Base-by-base conservation (phyloP, 2,329 filamentous ascomycete species). In the Talaromyces sp. region DNA sequence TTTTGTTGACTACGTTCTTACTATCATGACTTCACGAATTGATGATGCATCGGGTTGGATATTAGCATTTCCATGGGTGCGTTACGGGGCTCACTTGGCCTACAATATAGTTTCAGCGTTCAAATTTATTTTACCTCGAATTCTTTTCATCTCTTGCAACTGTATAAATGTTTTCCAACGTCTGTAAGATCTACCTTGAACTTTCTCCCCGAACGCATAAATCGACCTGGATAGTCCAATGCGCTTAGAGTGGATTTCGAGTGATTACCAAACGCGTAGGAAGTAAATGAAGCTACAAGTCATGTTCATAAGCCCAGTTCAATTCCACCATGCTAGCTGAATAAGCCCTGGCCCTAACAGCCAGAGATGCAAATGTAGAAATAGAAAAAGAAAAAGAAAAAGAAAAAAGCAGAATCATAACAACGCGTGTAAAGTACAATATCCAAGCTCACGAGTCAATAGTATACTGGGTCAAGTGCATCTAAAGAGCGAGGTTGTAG, bases 401-500 rank as follows among this genome's bases (percentile, higher is more conserved):
- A n/a, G n/a, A n/a, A n/a, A n/a, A 52, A 55, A 44, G 27, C 16
- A 30, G 54, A 51, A 24, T 58, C 60, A 56, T 60, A 54, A 60
- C 19, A 59, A 39, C 51, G 50, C 46, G 51, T 48, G 47, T 62
- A 61, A 51, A 64, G 47, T 63, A 63, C 60, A 63, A 48, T 30
- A 50, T 20, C 9, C 49, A 47, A 50, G 50, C 3, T 16, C 22
- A 11, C 35, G 14, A 13, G 33, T 35, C 22, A 24, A 4, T 10
- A 24, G n/a, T n/a, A 32, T 30, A 47, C 32, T 24, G 16, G 41
- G 13, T 13, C 35, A 19, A 41, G 11, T 20, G 10, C 10, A 7
- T 32, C 70, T 63, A 88, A 58, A 88, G 78, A 45, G 85, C 83
- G 56, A 88, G 73, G 64, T 84, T 87, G 71, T 88, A 88, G 27